Evolutionary conservation across 192 early-diverging fungal genomes (phyloP), one percentile per base, ranked within the genome.

Genomic region (Gonapodya prolifera): DNA sequence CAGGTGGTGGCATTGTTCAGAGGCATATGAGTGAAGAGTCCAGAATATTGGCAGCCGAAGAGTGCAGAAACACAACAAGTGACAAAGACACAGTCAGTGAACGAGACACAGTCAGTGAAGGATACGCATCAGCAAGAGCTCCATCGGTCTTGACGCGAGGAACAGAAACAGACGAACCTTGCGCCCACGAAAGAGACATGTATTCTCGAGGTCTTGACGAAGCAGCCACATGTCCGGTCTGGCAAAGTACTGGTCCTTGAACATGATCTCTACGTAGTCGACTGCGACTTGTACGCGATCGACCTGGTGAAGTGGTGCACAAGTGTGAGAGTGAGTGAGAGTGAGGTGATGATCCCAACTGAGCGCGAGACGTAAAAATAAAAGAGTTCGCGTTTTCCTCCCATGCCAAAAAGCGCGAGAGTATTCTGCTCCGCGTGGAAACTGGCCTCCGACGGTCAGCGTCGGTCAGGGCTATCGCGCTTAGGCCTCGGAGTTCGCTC

Each of bases 161-260:
- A 16, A 16, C 45, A 61, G 23, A 61, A 16, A 23, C 8, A 8
- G 92, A 34, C 87, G 70, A 28, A 96, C 85, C 34, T 89, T 89
- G 82, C 95, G 94, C 33, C 91, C 91, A 18, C 86, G 80, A 82
- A 95, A 94, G 2, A 96, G 89, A 35, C 90, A 89, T 0, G 87
- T 87, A 33, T 87, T 87, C 1, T 86, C 84, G 30, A 99, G 81
- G 33, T 84, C 83, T 34, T 87, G 88, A 79, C 93, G 90, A 34
- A 98, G 78, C 71, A 91, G 80, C 95, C 95, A 97, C 95, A 98
- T 98, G 82, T 98, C 95, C 69, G 78, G 78, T 32, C 69, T 0
- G 8, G 84, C 94, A 30, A 99, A 85, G 80, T 96, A 97, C 78
- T 98, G 96, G 78, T 97, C 94, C 33, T 91, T 86, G 76, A 99